These are phyloP conservation scores for Petrea volubilis DNA, from an alignment of 257 asterid species.

Conservation along the genomic window DNA sequence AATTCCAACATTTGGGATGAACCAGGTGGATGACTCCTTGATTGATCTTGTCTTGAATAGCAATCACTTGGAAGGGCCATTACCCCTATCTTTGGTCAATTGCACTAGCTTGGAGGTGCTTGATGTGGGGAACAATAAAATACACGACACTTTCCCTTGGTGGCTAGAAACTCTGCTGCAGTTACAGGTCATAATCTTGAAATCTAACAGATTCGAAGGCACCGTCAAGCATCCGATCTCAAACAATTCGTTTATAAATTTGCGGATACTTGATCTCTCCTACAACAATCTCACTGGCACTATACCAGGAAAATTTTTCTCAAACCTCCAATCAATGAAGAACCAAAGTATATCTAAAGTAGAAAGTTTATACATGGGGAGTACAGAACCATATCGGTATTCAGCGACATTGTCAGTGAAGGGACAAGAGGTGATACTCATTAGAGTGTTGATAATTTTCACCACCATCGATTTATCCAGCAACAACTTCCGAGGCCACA, in stretches of 20 bases:
- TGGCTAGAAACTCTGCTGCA: constrained; percentile 3
- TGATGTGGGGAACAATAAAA: not conserved
- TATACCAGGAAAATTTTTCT: not conserved
- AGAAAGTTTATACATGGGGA: not conserved
- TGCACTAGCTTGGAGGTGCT: not conserved
- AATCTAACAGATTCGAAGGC: constrained; percentile 8
- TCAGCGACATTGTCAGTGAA: constrained; percentile 10
- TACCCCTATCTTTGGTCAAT: not conserved
- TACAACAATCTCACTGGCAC: constrained; percentile 2
- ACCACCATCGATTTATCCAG: constrained; percentile 14
- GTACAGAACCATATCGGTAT: not conserved
- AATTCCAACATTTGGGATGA: not conserved
- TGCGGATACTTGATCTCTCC: constrained; percentile 7
- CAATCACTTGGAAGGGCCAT: not conserved
- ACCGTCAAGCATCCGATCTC: not conserved
- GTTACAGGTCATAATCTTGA: constrained; percentile 2
- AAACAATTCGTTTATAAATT: not conserved
- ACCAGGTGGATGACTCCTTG: not conserved
- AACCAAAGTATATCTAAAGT: too few relatives aligned
- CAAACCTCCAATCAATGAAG: not conserved
- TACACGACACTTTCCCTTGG: constrained; percentile 10
- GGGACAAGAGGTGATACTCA: not conserved
- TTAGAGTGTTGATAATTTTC: not conserved
- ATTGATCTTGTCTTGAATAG: not conserved
- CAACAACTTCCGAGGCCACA: not conserved